Evolutionary conservation across 1,284 basidiomycete genomes (phyloP).

Genomic region (Ceratobasidium sp.): DNA sequence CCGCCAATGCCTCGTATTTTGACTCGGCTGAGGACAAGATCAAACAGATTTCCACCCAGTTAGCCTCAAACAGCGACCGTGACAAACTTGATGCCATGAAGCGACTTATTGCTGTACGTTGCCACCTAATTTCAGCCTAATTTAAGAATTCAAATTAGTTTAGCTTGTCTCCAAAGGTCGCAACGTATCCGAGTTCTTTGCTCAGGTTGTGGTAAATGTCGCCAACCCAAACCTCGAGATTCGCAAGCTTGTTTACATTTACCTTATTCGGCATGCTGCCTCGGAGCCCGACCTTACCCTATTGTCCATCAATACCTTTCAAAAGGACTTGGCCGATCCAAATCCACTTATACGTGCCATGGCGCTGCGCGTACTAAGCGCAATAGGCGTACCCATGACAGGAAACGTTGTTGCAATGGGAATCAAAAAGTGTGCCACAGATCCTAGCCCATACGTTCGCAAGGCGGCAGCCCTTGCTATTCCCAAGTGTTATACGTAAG

Average conservation of each 20-base stretch:
- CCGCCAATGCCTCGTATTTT: constrained; percentile 64
- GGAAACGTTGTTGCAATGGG: constrained; percentile 85
- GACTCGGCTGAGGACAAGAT: constrained; percentile 68
- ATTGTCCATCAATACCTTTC: constrained; percentile 98
- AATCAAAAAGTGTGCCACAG: constrained; percentile 88
- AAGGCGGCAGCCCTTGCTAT: constrained; percentile 91
- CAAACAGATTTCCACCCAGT: constrained; percentile 79
- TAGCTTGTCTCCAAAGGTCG: constrained; percentile 92
- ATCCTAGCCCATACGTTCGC: constrained; percentile 91
- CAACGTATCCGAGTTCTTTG: constrained; percentile 90
- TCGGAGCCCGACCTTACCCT: constrained; percentile 93
- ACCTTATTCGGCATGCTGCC: constrained; percentile 90
- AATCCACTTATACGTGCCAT: constrained; percentile 93
- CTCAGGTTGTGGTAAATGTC: constrained; percentile 93
- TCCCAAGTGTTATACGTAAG: constrained; percentile 84
- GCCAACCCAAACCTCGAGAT: constrained; percentile 90
- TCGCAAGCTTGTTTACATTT: constrained; percentile 97
- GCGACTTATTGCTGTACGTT: constrained; percentile 83
- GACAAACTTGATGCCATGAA: constrained; percentile 95
- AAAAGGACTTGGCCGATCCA: constrained; percentile 91
- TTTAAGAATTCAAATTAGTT: not conserved
- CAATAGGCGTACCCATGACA: constrained; percentile 88
- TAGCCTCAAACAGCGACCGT: constrained; percentile 83
- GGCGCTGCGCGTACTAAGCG: constrained; percentile 92
- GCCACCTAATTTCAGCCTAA: constrained; percentile 5